Base-by-base conservation (phyloP, 352 stramenopile species). In the Pythium grandisporangium region DNA sequence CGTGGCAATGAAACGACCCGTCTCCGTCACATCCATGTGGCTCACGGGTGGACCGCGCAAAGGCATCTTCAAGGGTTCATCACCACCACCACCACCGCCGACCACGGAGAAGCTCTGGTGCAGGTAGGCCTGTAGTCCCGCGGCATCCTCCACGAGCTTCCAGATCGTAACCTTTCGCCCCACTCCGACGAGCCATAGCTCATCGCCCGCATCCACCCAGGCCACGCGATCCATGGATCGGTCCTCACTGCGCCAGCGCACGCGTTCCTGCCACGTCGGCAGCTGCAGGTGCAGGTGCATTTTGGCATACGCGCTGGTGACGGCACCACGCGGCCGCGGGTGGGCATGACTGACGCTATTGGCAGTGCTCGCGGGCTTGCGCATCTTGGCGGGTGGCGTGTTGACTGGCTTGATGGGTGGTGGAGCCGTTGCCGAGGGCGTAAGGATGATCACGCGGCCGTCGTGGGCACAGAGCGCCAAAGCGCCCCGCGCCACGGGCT, bases 101-200 rank as follows among this genome's bases (percentile, higher is more conserved):
- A n/a, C n/a, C n/a, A n/a, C n/a, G n/a, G n/a, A n/a, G 8, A 93
- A 80, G 53, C 63, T 82, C 8, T 74, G 66, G 48, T 91, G 79
- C 24, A 87, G 48, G 51, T 90, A 90, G 36, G 52, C 52, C 41
- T 90, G 61, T 19, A 84, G 63, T 20, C 82, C 80, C n/a, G n/a
- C n/a, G 0, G 73, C 68, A 41, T 93, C 80, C 33, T 91, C 67
- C 10, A 89, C 70, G 7, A 93, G 27, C 49, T 89, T 91, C 77
- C 78, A 93, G 30, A 87, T 68, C 16, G 71, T 80, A 32, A 93
- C 44, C 45, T 80, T 79, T 36, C 84, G 70, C 6, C 73, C 80
- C 2, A 57, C 71, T 23, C 70, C 80, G 10, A 81, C 38, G 27
- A 91, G 48, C n/a, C 81, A 56, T 12, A 91, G 61, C 29, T 90